Evolutionary conservation across 192 early-diverging fungal species (phyloP), one percentile per base, ranked within the genome.

Genomic region (Glomus cerebriforme): DNA sequence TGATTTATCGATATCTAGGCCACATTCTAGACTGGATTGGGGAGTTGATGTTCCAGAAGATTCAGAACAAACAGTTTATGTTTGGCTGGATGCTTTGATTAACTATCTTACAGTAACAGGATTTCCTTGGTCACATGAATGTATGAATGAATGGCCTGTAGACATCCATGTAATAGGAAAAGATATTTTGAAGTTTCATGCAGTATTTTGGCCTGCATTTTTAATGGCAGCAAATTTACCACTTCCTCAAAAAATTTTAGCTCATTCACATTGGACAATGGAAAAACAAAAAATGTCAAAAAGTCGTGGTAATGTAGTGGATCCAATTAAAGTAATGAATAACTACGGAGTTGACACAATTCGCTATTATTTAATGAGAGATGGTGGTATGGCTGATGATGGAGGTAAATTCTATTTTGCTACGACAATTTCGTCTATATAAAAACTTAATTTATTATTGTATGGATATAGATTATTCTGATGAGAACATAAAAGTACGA

Each of bases 141-240:
- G 82, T 29, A 65, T 47, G 12, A 73, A 77, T 62, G 86, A 73
- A 26, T 91, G 88, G 87, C 94, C 95, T 2, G 92, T 94, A 15
- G 86, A 90, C 54, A 84, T 92, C 19, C 97, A 99, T 62, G 86
- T 99, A 1, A 90, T 99, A 2, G 97, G 97, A 59, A 97, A 99
- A 79, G 97, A 99, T 77, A 99, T 99, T 86, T 69, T 97, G 31
- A 93, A 93, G 74, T 99, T 99, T 84, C 97, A 99, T 81, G 95
- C 95, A 1, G 92, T 99, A 19, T 99, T 95, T 82, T 99, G 97
- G 97, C 97, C 97, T 15, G 96, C 96, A 1, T 94, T 99, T 75
- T 83, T 99, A 58, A 90, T 99, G 88, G 97, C 97, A 0, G 93
- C 94, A 3, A 90, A 84, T 0, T 82, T 98, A 29, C 90, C 90